phyloP scores from a whole-genome alignment of 1,284 basidiomycete genomes.

The Takashimella koratensis region DNA sequence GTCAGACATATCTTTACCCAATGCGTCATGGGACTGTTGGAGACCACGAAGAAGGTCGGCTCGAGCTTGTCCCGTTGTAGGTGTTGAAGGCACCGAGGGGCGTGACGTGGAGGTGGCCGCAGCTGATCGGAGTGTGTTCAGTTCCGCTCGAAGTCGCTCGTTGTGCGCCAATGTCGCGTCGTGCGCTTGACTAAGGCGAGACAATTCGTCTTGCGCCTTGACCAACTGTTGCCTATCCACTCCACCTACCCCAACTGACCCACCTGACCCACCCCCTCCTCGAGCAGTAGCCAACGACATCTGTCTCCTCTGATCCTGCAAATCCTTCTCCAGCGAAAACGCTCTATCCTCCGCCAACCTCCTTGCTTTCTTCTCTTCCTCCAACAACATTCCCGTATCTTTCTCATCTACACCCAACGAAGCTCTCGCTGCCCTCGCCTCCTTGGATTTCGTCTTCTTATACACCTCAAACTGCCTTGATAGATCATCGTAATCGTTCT shows the following conservation, averaged over 20 bases:
- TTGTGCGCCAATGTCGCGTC: slow-evolving; percentile 26
- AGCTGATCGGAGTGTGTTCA: slow-evolving; percentile 16
- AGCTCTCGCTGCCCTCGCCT: slow-evolving; percentile 34
- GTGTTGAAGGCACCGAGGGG: slow-evolving; percentile 8
- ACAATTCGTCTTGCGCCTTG: not conserved
- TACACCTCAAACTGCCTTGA: slow-evolving; percentile 71
- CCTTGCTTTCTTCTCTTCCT: slow-evolving; percentile 36
- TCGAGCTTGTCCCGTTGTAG: slow-evolving; percentile 14
- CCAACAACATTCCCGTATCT: slow-evolving; percentile 22
- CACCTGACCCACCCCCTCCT: not conserved
- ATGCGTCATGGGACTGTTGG: slow-evolving; percentile 42
- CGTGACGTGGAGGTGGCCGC: slow-evolving; percentile 4
- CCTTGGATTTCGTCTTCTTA: slow-evolving; percentile 54
- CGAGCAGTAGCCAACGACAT: slow-evolving; percentile 20
- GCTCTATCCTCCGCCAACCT: slow-evolving; percentile 30
- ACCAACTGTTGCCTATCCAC: slow-evolving; percentile 5
- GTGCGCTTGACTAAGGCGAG: slow-evolving; percentile 26
- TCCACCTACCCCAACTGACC: not conserved
- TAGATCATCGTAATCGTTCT: slow-evolving; percentile 81
- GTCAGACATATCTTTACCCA: slow-evolving; percentile 45
- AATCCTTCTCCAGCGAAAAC: slow-evolving; percentile 36
- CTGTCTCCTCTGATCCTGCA: slow-evolving; percentile 37
- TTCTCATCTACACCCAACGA: slow-evolving; percentile 36
- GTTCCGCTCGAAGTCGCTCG: slow-evolving; percentile 23
- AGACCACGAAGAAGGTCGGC: slow-evolving; percentile 41